A percentile compares a stretch with the other conserved stretches of the same genome.
Evolutionary conservation across 495 filamentous ascomycete genomes (phyloP).

Genomic region (Oleoguttula mirabilis): DNA sequence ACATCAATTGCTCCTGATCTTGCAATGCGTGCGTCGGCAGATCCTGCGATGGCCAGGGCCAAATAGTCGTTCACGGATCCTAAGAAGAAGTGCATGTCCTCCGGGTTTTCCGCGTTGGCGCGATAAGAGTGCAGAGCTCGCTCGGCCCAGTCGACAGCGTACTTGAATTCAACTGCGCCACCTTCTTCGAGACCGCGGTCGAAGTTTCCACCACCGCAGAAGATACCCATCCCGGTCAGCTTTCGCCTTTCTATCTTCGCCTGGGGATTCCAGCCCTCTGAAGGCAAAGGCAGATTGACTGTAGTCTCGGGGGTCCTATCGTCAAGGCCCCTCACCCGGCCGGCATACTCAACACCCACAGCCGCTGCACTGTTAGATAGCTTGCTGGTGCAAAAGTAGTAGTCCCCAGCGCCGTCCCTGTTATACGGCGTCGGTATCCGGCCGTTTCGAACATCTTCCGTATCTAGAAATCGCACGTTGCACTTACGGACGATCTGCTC

Average conservation of each 20-base stretch:
- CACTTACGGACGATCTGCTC: slow-evolving; percentile 42
- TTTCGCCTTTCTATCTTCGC: slow-evolving; percentile 15
- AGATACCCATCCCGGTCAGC: slow-evolving; percentile 52
- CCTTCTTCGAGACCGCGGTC: slow-evolving; percentile 63
- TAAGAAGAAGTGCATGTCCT: slow-evolving; percentile 37
- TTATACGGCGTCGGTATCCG: slow-evolving; percentile 51
- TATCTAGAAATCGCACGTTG: slow-evolving; percentile 43
- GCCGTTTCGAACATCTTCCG: slow-evolving; percentile 22
- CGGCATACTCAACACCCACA: too few species aligned
- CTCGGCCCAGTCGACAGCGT: slow-evolving; percentile 51
- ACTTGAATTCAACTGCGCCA: slow-evolving; percentile 48
- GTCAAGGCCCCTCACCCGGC: too few species aligned
- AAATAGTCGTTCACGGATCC: slow-evolving; percentile 64
- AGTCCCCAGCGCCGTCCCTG: slow-evolving; percentile 48
- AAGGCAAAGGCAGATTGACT: slow-evolving; percentile 23
- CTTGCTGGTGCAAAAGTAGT: slow-evolving; percentile 39
- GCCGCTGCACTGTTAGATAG: too few species aligned
- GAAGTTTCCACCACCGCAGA: slow-evolving; percentile 63
- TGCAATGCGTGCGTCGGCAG: slow-evolving; percentile 35
- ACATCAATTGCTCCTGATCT: slow-evolving; percentile 49
- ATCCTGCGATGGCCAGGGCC: slow-evolving; percentile 39
- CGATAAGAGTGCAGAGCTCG: slow-evolving; percentile 56
- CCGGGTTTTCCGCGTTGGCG: slow-evolving; percentile 40
- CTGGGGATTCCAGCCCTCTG: slow-evolving; percentile 45
- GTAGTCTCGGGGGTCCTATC: background rate